Base-by-base conservation (phyloP, 2,329 filamentous ascomycete species). In the Fusarium caatingaense region DNA sequence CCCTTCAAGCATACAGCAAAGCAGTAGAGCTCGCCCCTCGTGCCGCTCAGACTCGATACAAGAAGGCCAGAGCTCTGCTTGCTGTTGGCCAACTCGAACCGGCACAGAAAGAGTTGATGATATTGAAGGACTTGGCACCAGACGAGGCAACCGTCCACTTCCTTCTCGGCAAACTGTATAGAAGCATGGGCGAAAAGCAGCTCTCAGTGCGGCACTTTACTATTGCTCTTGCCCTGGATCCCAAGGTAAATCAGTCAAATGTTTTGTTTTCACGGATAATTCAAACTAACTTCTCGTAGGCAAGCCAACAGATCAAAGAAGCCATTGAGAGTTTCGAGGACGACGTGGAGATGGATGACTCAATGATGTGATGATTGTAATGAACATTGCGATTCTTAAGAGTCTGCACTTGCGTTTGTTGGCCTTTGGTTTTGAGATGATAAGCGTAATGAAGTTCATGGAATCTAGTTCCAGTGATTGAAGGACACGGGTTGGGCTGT, bases 91-190 rank as follows among this genome's bases (percentile, higher is more conserved):
- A 85, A 80, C 86, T 92, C 47, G 86, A 92, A 37, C 86, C 89
- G 49, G 96, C 96, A 1, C 86, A 97, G 69, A 86, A 87, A 27
- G 96, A 99, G 78, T 84, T 99, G 57, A 89, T 94, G 79, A 87
- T 94, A n/a, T 82, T 99, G 64, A 96, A 97, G 77, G 93, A 97
- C 73, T 86, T 97, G 67, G 94, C 94, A 8, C 95, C 96, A 0
- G 94, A 99, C 76, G 95, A 98, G 79, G 93, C 95, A 7, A 97
- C 94, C 75, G 94, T 99, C 40, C 96, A 98, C 82, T 99, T 98
- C 83, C 84, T 97, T 68, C 89, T 99, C 41, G 97, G 94, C 21
- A 93, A 93, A 77, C 86, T 94, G 68, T 93, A 94, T 81, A 92
- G 92, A 80, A 86, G 84, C 58, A 84, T 93, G 75, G 89, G 89